Evolutionary conservation across 2,329 filamentous ascomycete genomes (phyloP), one percentile per base, ranked within the genome.

Genomic region (Aureobasidium sp.): DNA sequence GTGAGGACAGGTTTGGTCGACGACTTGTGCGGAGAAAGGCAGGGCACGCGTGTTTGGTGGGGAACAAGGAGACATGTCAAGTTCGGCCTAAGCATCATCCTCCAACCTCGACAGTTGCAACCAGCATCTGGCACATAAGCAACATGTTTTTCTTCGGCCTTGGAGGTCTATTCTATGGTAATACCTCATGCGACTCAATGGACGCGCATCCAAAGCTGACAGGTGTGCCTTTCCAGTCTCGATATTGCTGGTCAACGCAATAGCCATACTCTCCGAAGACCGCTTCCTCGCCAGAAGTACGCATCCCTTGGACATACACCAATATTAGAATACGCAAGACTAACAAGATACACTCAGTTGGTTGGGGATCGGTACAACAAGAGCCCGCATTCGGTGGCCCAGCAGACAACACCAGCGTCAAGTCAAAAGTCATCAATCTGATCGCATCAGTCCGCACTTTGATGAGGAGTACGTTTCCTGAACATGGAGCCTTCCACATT

Each of bases 261-360:
- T 98, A 77, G 94, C 95, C 69, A 90, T 98, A 76, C 91, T 98
- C 70, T 97, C 94, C 73, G 95, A 97, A 88, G 94, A 97, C 82
- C 92, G 94, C 69, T 97, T 97, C 80, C 92, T 97, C 71, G 92
- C 91, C 66, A 90, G 93, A 80, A 94, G 82, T 91, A 90, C 65
- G 50, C 51, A 43, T 48, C 50, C 29, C 47, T 51, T 3, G 16
- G 10, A 29, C 4, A 27, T 20, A 36, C 62, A 27, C 43, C 53
- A 1, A 50, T 25, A 53, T 16, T 16, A 9, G 13, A 40, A 4
- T 6, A 40, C 29, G 25, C 20, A 18, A n/a, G 23, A 23, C 53
- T 53, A 25, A 45, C 55, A 48, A 4, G 20, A 38, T 4, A 31
- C 70, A 31, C 31, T n/a, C 42, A 97, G 92, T 98, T 75, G 95